These are phyloP conservation scores for Anthracocystis walkeri DNA, from an alignment of 1,284 basidiomycete genomes.

Conservation along the genomic window DNA sequence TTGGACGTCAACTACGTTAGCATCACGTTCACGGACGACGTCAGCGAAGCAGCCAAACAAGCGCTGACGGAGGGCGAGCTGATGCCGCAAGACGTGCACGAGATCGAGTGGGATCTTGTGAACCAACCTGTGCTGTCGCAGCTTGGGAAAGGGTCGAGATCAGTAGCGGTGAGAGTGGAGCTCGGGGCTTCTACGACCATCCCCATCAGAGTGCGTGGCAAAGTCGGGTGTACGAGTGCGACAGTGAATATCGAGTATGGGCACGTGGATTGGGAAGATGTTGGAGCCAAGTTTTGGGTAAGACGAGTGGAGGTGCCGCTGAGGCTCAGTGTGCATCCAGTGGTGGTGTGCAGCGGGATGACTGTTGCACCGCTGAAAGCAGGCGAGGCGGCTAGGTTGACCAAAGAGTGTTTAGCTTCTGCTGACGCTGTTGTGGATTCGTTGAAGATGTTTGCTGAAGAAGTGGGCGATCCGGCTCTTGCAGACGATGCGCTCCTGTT, in stretches of 20 bases:
- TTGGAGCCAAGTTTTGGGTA: constrained; percentile 77
- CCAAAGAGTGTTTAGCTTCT: constrained; percentile 70
- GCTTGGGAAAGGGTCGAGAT: background rate
- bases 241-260: constrained; percentile 86
- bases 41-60: constrained; percentile 80
- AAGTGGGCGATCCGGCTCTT: constrained; percentile 59
- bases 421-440: constrained; percentile 21
- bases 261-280: constrained; percentile 70
- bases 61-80: constrained; percentile 80
- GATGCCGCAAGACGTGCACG: constrained; percentile 86
- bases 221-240: constrained; percentile 85
- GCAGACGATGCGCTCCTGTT: constrained; percentile 19
- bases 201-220: constrained; percentile 82
- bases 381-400: constrained; percentile 54
- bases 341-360: constrained; percentile 78
- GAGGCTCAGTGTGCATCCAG: constrained; percentile 90
- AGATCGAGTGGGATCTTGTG: constrained; percentile 85
- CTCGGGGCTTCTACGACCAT: constrained; percentile 80
- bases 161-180: constrained; percentile 70
- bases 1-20: constrained; percentile 86
- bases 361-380: constrained; percentile 29
- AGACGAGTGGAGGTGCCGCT: constrained; percentile 86
- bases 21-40: constrained; percentile 88
- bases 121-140: constrained; percentile 79
- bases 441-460: constrained; percentile 15